A percentile compares a stretch with the other conserved stretches of the same genome.
Evolutionary conservation across 1,139 yeast genomes (phyloP).

Genomic region (Sugiyamaella grinbergsii): DNA sequence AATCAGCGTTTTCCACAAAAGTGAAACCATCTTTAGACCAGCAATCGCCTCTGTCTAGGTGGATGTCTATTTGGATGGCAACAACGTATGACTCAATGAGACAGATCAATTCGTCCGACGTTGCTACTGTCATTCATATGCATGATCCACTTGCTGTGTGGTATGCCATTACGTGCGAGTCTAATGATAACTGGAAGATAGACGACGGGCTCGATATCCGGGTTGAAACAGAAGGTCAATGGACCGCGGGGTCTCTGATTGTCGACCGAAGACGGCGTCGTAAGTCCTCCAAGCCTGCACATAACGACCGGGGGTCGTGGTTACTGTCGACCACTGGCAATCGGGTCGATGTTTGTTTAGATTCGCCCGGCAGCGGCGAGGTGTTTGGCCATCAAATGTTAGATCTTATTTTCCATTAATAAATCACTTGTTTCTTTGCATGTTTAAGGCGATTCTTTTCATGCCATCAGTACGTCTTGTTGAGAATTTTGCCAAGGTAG

Average conservation of each 20-base stretch:
- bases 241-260: slow-evolving; percentile 45
- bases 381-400: slow-evolving; percentile 28
- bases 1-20: slow-evolving; percentile 30
- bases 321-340: slow-evolving; percentile 36
- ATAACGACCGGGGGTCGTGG: slow-evolving; percentile 39
- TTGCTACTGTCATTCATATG: slow-evolving; percentile 34
- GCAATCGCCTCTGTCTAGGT: slow-evolving; percentile 40
- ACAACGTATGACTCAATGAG: slow-evolving; percentile 40
- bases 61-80: slow-evolving; percentile 44
- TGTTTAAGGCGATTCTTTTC: too few relatives aligned
- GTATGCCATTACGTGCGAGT: slow-evolving; percentile 36
- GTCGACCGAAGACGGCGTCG: slow-evolving; percentile 43
- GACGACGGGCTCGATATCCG: slow-evolving; percentile 41
- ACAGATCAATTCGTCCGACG: slow-evolving; percentile 32
- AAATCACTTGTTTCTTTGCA: too few relatives aligned
- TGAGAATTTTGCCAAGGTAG: too few relatives aligned
- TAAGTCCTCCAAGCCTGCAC: slow-evolving; percentile 27
- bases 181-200: slow-evolving; percentile 36
- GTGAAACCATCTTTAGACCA: slow-evolving; percentile 25
- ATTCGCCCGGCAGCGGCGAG: slow-evolving; percentile 33
- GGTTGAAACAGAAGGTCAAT: slow-evolving; percentile 45
- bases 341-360: slow-evolving; percentile 34
- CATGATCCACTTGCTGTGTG: slow-evolving; percentile 49
- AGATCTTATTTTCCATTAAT: slow-evolving; percentile 21
- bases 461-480: too few relatives aligned